Conservation (phyloP, 225 moss, liverwort and hornwort genomes). For the Marchantia paleacea region DNA sequence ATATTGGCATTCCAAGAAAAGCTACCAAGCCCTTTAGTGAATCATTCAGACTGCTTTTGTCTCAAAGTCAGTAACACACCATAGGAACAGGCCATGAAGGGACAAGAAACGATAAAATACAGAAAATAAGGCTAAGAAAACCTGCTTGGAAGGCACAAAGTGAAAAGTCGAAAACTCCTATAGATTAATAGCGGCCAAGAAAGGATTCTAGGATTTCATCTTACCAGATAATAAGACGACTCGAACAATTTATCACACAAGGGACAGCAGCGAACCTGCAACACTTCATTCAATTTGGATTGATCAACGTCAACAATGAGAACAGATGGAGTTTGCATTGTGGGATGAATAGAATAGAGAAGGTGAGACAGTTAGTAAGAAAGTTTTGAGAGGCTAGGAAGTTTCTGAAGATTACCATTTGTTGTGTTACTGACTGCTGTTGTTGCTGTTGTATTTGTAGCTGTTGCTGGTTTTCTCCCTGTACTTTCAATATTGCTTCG, state of each 20-base stretch:
- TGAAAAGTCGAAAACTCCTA: too few relatives aligned
- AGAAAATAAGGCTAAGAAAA: too few relatives aligned
- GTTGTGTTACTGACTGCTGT: slow-evolving; percentile 30
- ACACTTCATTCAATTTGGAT: background rate
- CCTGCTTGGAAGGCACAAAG: too few relatives aligned
- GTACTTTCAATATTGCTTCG: slow-evolving; percentile 78
- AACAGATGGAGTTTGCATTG: background rate
- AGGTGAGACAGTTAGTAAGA: background rate
- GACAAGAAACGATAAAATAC: too few relatives aligned
- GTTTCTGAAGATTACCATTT: slow-evolving; percentile 25
- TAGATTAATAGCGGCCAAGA: too few relatives aligned
- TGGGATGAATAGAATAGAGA: background rate
- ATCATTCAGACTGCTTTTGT: too few relatives aligned
- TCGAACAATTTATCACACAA: slow-evolving; percentile 93
- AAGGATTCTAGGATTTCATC: slow-evolving; percentile 6
- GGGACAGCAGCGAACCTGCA: slow-evolving; percentile 84
- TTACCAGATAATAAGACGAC: slow-evolving; percentile 81
- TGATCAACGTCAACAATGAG: background rate
- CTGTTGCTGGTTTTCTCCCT: slow-evolving; percentile 62
- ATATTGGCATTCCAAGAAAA: too few relatives aligned
- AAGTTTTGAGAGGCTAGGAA: background rate
- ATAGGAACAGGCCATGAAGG: too few relatives aligned
- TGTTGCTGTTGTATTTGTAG: slow-evolving; percentile 35
- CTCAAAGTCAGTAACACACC: too few relatives aligned
- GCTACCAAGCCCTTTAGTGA: too few relatives aligned